Conservation (phyloP, 306 rosid species). For the Begonia loranthoides region DNA sequence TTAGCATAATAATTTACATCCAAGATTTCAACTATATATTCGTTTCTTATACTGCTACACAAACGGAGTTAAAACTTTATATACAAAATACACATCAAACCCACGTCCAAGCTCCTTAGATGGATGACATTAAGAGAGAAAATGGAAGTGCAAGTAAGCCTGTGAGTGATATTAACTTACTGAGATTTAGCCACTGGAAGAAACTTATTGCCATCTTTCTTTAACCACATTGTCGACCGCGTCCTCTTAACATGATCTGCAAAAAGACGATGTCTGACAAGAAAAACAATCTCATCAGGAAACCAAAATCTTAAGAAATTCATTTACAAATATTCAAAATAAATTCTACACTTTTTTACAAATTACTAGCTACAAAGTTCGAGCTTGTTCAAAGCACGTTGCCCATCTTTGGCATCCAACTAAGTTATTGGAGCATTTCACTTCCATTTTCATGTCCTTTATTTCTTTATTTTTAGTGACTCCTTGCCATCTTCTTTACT, state of each 20-base stretch:
- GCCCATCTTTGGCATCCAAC: too few species aligned
- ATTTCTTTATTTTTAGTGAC: too few species aligned
- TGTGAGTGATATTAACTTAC: conserved; percentile 7
- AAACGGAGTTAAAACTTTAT: too few species aligned
- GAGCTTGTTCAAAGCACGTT: not conserved
- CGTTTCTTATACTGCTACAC: too few species aligned
- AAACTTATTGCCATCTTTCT: conserved; percentile 55
- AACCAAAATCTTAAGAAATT: not conserved
- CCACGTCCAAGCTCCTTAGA: too few species aligned
- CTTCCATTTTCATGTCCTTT: not conserved
- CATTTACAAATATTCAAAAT: not conserved
- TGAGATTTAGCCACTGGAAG: conserved; percentile 33
- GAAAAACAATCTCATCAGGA: not conserved
- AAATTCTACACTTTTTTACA: not conserved
- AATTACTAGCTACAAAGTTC: not conserved
- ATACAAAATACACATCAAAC: too few species aligned
- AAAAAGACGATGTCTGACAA: conserved; percentile 59
- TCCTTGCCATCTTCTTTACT: too few species aligned
- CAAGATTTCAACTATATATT: too few species aligned
- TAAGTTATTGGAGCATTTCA: not conserved
- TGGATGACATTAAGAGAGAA: too few species aligned
- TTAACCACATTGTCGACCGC: conserved; percentile 76
- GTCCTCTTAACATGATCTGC: conserved; percentile 69
- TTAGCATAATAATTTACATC: too few species aligned
- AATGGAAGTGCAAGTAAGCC: too few species aligned